Base-by-base conservation (phyloP, 129 eudicot species). In the Heracleum sosnowskyi region DNA sequence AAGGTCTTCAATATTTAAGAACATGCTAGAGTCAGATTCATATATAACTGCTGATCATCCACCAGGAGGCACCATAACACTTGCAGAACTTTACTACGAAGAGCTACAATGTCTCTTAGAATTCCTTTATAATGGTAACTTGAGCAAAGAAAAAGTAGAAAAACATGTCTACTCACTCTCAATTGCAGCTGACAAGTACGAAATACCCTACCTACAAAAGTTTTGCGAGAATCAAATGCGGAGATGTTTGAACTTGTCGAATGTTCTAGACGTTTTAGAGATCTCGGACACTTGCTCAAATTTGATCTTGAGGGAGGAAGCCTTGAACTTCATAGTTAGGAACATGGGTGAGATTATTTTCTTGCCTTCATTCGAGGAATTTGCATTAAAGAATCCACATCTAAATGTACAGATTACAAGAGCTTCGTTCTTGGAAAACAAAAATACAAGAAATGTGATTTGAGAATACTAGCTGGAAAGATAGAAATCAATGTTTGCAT, bases 151-250 rank as follows among this genome's bases (percentile, higher is more conserved):
- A 33, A 84, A 60, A 78, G 79, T 80, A 24, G 84, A 84, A 11
- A 77, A 80, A 20, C 87, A 84, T 42, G 79, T 84, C 17, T 80
- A 84, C 46, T 37, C 84, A 7, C 36, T 84, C 15, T 77, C 87
- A 3, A 31, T 84, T 6, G 79, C 87, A 11, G 87, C 87, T 7
- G 87, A 84, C 81, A 84, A 84, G 44, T 84, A 84, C 45, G 78
- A 80, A 42, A 80, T 84, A 34, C 12, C 79, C 9, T 84, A 70
- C 79, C 60, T 84, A 29, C 79, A 73, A 33, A 84, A 77, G n/a
- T 71, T 84, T 49, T 84, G 87, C 29, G 87, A 84, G 77, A 78
- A 70, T 13, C 79, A 76, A 46, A 55, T 84, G 87, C 84, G 72
- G 15, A 77, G 45, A 42, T 77, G 81, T 22, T 79, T 84, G 31